Evolutionary conservation across 1,284 basidiomycete species (phyloP).

Genomic region (Fistulinella cinereoalba): DNA sequence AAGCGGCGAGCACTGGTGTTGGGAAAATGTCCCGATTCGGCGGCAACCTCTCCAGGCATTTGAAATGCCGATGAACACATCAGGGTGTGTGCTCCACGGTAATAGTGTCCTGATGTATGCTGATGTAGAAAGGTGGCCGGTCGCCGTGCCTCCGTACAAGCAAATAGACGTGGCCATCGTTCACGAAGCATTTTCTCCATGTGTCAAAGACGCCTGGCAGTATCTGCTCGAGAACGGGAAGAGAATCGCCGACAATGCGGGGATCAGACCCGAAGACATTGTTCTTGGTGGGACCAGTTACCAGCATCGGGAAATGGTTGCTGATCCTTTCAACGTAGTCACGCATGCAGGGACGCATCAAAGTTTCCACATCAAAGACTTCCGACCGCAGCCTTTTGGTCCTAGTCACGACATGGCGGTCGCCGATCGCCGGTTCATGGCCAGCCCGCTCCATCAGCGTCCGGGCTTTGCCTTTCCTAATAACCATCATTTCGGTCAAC

Average conservation of each 20-base stretch:
- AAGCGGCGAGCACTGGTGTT: conserved; percentile 36
- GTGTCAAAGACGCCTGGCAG: conserved; percentile 43
- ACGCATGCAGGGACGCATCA: conserved; percentile 39
- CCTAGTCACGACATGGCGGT: conserved; percentile 7
- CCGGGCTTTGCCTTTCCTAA: conserved; percentile 8
- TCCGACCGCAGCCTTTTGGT: conserved; percentile 22
- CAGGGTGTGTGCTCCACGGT: conserved; percentile 36
- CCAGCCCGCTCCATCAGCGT: conserved; percentile 16
- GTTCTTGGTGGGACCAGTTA: conserved; percentile 39
- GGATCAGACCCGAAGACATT: conserved; percentile 43
- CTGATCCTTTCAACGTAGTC: conserved; percentile 24
- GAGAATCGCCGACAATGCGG: conserved; percentile 32
- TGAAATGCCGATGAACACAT: conserved; percentile 33
- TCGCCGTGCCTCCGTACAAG: conserved; percentile 38
- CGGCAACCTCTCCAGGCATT: conserved; percentile 31
- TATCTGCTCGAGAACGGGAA: conserved; percentile 39
- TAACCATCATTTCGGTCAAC: conserved; percentile 13
- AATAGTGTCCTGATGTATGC: neutral
- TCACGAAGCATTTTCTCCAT: conserved; percentile 33
- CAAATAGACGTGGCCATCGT: conserved; percentile 40
- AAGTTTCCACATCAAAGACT: conserved; percentile 38
- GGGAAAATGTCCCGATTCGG: conserved; percentile 32
- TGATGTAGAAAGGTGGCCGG: conserved; percentile 41
- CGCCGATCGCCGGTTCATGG: conserved; percentile 5
- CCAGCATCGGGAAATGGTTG: neutral